Base-by-base conservation (phyloP, 148 eudicot genomes). In the Spergularia bocconei region DNA sequence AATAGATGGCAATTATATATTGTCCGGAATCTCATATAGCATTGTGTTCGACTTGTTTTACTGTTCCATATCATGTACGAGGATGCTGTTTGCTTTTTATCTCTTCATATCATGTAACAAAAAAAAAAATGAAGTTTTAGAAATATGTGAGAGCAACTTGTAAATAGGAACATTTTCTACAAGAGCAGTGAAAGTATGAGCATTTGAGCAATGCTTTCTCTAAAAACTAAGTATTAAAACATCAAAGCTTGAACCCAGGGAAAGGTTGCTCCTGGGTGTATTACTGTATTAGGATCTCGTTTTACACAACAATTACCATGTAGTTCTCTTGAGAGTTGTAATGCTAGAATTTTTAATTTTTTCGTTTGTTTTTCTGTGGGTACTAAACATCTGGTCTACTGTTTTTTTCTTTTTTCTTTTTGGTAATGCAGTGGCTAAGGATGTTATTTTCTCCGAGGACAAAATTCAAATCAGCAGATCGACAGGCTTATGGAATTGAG, bases 401-500 rank as follows among this genome's bases (percentile, higher is more conserved):
- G 25, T 0, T 29, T 29, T 29, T 0, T 0, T 29, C 4, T 44
- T 23, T 61, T 5, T 4, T 36, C 55, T 44, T 48, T 41, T 74
- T 80, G 44, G 62, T 25, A 70, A 56, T 82, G 70, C 73, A 95
- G 98, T 95, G 98, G 98, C 89, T 95, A 41, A 84, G 98, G 20
- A 70, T 87, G 84, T 80, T 92, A 57, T 81, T 95, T 70, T 79
- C 91, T 56, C 90, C 97, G 10, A 92, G 76, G 81, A 71, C 92
- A 29, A 95, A 95, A 77, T 86, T 95, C 44, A 95, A 90, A 79
- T 21, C 80, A 11, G 90, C 93, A 72, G 93, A 83, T 78, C 78
- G 92, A 1, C 92, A 90, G 85, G 89, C 86, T 41, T 92, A 83
- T 80, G 87, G 88, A 69, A 87, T 90, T n/a, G 92, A 90, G 56